These are phyloP conservation scores for Pharnaceum exiguum DNA, from an alignment of 148 eudicot genomes.

Conservation along the genomic window DNA sequence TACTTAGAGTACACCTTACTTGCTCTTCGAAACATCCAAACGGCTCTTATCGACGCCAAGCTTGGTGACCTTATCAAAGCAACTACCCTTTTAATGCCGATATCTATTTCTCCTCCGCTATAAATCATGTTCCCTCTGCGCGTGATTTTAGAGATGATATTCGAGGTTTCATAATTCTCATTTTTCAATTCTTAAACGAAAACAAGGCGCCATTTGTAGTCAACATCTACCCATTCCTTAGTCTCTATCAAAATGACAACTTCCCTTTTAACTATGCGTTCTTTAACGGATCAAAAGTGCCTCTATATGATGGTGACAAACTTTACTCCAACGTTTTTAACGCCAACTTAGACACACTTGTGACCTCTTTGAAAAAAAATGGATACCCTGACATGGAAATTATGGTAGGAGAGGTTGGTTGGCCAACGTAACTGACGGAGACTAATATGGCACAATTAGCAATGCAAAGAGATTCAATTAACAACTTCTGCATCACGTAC, in stretches of 20 bases:
- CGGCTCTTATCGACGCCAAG: slow-evolving; percentile 72
- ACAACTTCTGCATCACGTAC: slow-evolving; percentile 66
- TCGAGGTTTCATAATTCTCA: slow-evolving; percentile 42
- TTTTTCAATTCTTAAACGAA: slow-evolving; percentile 51
- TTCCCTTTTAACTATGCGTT: slow-evolving; percentile 87
- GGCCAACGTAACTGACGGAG: slow-evolving; percentile 98
- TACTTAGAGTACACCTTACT: slow-evolving; percentile 58
- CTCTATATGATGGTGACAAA: slow-evolving; percentile 47
- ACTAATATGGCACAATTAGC: slow-evolving; percentile 52
- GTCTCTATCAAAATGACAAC: slow-evolving; percentile 54
- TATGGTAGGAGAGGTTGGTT: slow-evolving; percentile 85
- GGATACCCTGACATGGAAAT: slow-evolving; percentile 53
- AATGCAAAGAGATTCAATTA: slow-evolving; percentile 61
- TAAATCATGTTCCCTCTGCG: slow-evolving; percentile 68
- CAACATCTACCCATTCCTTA: slow-evolving; percentile 85
- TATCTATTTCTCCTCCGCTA: slow-evolving; percentile 57
- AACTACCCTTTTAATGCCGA: slow-evolving; percentile 85
- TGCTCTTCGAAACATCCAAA: slow-evolving; percentile 80
- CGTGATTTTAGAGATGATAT: slow-evolving; percentile 71
- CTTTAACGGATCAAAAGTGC: slow-evolving; percentile 57
- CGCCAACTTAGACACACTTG: slow-evolving; percentile 84
- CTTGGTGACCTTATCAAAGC: slow-evolving; percentile 66
- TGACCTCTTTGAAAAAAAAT: slow-evolving; percentile 50
- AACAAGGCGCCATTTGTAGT: slow-evolving; percentile 82
- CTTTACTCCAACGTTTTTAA: slow-evolving; percentile 78